These are phyloP conservation scores for Mycena vitilis DNA, from an alignment of 768 basidiomycete species.

Conservation along the genomic window DNA sequence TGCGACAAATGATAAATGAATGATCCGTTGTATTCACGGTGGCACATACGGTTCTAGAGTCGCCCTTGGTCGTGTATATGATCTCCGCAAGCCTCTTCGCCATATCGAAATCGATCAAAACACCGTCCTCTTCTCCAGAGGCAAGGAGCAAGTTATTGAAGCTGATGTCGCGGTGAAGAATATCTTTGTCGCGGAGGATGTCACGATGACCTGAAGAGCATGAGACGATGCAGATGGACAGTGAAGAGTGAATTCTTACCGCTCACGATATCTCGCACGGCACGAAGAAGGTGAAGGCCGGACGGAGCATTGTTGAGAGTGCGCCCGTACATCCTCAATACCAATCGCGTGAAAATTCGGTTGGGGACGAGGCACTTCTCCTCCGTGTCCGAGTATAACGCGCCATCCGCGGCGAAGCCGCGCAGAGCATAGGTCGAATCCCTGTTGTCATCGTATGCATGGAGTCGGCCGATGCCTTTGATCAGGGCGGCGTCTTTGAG, in stretches of 20 bases:
- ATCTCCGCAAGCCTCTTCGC: conserved; percentile 12
- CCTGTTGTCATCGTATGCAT: conserved; percentile 18
- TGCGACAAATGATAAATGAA: background rate
- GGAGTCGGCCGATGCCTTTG: conserved; percentile 36
- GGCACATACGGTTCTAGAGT: conserved; percentile 12
- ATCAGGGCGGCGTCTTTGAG: conserved; percentile 30
- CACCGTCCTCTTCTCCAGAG: background rate
- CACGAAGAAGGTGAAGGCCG: conserved; percentile 30
- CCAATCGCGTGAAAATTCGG: conserved; percentile 30
- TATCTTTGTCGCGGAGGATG: conserved; percentile 23
- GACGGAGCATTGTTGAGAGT: conserved; percentile 30
- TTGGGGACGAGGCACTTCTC: conserved; percentile 7
- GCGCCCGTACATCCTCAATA: conserved; percentile 30
- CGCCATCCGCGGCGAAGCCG: background rate
- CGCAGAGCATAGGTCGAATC: conserved; percentile 19
- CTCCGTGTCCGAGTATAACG: background rate
- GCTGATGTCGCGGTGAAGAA: conserved; percentile 45
- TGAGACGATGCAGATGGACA: background rate
- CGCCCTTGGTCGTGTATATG: background rate
- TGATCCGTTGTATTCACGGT: background rate
- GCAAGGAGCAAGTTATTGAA: conserved; percentile 40
- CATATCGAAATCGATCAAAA: conserved; percentile 22
- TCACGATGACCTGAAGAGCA: conserved; percentile 34
- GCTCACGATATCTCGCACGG: conserved; percentile 33
- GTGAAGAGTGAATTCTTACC: conserved; percentile 24